Percentiles rank a stretch among this genome's conserved stretches.
These are phyloP conservation scores for Trypanosoma caninum DNA, from an alignment of 208 protist species.

Conservation along the genomic window DNA sequence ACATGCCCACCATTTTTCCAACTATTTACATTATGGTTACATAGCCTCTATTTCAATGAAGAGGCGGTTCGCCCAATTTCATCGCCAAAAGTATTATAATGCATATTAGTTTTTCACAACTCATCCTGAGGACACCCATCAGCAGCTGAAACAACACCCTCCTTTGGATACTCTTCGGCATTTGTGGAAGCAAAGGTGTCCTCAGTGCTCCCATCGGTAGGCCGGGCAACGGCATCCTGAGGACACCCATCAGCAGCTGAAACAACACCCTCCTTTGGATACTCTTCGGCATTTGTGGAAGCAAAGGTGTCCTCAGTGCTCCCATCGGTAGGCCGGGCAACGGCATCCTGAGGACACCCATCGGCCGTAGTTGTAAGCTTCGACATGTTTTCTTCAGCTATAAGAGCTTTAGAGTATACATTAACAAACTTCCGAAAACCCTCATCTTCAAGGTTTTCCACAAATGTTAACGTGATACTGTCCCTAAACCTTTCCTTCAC, in stretches of 20 bases:
- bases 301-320: too few relatives aligned
- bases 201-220: too few relatives aligned
- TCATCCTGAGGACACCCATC: not conserved
- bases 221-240: too few relatives aligned
- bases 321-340: too few relatives aligned
- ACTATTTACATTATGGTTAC: conserved; percentile 23
- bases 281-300: not conserved
- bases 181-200: not conserved
- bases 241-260: not conserved
- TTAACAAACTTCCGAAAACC: conserved; percentile 38
- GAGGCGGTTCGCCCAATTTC: not conserved
- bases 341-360: too few relatives aligned
- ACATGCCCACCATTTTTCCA: not conserved
- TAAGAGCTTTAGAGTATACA: conserved; percentile 41
- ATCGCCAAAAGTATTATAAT: too few relatives aligned
- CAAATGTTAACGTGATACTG: conserved; percentile 48
- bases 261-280: not conserved
- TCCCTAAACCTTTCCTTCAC: conserved; percentile 42
- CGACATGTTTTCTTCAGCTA: conserved; percentile 45
- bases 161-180: not conserved
- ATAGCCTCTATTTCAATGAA: conserved; percentile 11
- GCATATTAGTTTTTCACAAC: not conserved
- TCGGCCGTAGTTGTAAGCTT: conserved; percentile 28
- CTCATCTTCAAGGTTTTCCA: conserved; percentile 48
- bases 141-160: not conserved